phyloP scores from a whole-genome alignment of 768 basidiomycete species.

The Cystobasidium ongulense region DNA sequence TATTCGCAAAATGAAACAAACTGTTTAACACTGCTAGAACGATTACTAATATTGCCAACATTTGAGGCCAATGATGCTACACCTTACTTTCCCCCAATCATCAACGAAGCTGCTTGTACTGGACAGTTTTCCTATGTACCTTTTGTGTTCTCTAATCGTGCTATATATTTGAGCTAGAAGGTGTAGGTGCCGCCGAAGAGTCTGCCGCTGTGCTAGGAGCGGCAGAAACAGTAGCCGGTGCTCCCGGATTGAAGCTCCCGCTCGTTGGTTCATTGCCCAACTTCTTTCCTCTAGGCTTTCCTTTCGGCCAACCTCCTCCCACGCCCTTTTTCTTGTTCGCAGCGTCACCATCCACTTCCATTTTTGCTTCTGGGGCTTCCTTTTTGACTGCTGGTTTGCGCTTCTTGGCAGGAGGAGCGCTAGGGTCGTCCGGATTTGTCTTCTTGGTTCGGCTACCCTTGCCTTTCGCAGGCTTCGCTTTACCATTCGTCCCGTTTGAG shows the following conservation, averaged over 20 bases:
- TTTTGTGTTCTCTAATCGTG: background rate
- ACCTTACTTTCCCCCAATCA: background rate
- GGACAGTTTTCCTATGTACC: background rate
- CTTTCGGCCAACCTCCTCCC: conserved; percentile 12
- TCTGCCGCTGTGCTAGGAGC: background rate
- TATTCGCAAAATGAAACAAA: too few relatives aligned
- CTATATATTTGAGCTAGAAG: background rate
- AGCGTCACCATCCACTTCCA: background rate
- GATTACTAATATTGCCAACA: background rate
- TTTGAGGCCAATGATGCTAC: background rate
- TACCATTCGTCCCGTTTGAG: background rate
- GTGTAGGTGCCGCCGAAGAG: background rate
- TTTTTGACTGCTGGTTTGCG: conserved; percentile 8
- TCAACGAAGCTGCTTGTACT: background rate
- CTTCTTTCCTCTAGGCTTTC: conserved; percentile 32
- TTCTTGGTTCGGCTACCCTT: conserved; percentile 24
- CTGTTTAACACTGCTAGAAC: background rate
- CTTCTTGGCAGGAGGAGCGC: conserved; percentile 30
- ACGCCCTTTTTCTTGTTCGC: background rate
- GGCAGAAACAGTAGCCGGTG: background rate
- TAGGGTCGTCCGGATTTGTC: conserved; percentile 12
- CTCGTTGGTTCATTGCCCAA: background rate
- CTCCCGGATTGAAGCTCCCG: background rate
- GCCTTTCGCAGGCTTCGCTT: conserved; percentile 17
- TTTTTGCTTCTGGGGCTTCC: background rate